These are phyloP conservation scores for Penicillium sp. DNA, from an alignment of 2,329 filamentous ascomycete genomes.

Conservation along the genomic window DNA sequence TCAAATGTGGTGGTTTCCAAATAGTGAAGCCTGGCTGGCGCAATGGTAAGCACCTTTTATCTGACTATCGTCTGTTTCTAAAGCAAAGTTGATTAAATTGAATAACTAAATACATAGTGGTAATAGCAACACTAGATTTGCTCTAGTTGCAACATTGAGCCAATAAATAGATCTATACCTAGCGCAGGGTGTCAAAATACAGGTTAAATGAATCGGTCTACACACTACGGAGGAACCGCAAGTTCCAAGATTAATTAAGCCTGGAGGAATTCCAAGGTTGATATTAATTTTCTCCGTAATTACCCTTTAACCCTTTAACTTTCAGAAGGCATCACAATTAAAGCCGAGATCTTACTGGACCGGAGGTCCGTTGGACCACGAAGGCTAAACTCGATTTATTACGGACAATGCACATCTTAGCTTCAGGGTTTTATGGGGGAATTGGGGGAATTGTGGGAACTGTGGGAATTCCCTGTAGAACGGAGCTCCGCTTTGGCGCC, in stretches of 20 bases:
- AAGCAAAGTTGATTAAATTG: no score
- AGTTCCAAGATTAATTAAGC: neutral
- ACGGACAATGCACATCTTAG: neutral
- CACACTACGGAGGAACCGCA: neutral
- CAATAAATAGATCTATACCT: no score
- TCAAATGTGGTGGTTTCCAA: no score
- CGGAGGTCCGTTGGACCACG: conserved; percentile 14
- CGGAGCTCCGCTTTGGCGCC: conserved; percentile 11
- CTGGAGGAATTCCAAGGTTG: neutral
- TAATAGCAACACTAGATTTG: no score
- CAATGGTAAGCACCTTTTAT: no score
- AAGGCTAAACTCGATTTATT: neutral
- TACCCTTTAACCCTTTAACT: neutral
- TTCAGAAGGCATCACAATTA: conserved; percentile 7
- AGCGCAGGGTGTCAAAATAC: no score
- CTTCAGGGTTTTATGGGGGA: neutral
- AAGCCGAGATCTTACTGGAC: conserved; percentile 10
- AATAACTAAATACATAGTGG: no score
- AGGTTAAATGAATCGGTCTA: neutral
- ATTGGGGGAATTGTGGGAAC: neutral
- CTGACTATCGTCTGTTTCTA: no score
- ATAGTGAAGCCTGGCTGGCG: no score
- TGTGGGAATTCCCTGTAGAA: neutral
- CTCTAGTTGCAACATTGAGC: no score
- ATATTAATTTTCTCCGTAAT: neutral